phyloP scores from a whole-genome alignment of 1,139 yeast genomes.

The Pichia sp. region DNA sequence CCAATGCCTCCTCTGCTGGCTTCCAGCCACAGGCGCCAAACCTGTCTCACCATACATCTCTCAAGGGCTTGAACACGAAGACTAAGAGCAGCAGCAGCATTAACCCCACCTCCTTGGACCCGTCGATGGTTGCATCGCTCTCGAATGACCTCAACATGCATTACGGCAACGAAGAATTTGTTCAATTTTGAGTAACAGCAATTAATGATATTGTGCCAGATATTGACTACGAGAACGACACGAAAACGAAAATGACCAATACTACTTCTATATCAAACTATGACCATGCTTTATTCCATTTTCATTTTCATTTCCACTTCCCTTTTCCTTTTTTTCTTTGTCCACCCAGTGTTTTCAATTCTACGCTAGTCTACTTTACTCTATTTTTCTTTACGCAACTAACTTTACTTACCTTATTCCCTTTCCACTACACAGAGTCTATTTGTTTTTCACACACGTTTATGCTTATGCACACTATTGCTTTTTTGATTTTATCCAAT shows the following conservation, averaged over 20 bases:
- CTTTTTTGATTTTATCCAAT: not conserved
- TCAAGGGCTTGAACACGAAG: constrained; percentile 1
- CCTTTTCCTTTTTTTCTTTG: not conserved
- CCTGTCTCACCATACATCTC: constrained; percentile 5
- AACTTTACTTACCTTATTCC: not conserved
- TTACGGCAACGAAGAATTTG: constrained; percentile 9
- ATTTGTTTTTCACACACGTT: not conserved
- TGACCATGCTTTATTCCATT: not conserved
- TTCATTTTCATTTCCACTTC: not conserved
- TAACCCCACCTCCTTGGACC: constrained; percentile 2
- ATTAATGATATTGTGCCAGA: too few species aligned
- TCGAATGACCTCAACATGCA: constrained; percentile 9
- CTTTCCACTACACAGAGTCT: not conserved
- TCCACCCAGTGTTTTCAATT: constrained; percentile 1
- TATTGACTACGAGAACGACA: not conserved
- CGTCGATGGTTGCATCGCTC: constrained; percentile 5
- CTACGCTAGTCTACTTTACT: not conserved
- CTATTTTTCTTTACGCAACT: not conserved
- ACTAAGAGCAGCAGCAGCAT: not conserved
- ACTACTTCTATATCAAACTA: too few species aligned
- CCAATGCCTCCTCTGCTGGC: not conserved
- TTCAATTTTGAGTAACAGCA: constrained; percentile 1
- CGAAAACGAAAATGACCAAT: not conserved
- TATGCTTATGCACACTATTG: not conserved
- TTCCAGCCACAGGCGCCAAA: not conserved